Evolutionary conservation across 441 rosid species (phyloP), one percentile per base, ranked within the genome.

Genomic region (Eutrema salsugineum): DNA sequence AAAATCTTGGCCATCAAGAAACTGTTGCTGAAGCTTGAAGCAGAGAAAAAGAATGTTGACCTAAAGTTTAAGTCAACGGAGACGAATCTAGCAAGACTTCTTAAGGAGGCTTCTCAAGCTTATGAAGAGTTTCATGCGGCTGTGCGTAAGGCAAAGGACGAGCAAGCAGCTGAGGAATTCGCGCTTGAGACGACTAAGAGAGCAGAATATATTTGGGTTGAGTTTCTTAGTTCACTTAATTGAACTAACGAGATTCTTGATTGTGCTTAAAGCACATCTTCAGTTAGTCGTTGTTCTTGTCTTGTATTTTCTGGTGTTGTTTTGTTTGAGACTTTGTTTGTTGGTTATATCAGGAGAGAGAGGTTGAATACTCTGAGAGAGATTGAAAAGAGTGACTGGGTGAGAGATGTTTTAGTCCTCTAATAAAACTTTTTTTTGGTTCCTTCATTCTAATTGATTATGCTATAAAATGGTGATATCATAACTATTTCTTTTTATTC

Each of bases 181-280:
- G 79, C 79, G 11, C 39, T 47, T 6, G 79, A 76, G 75, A 69
- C 79, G 9, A 69, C 79, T 3, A 69, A 76, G 22, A 76, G 66
- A 63, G 79, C 79, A 19, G 75, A 76, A 55, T 12, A 39, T 11
- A 76, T 76, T 28, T 76, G 79, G 79, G 65, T 54, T 36, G 47
- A 68, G 70, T 76, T 76, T 76, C 79, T 69, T 70, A 68, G 70
- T 12, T 76, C 79, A 11, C 71, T 76, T 69, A 69, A 63, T 69
- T 69, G 79, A 74, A 15, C 78, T 75, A 60, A 35, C 61, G 78
- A 68, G 69, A 46, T 68, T 75, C 73, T 75, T 67, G 32, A 55
- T 46, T 28, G 54, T 68, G 53, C 51, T 75, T 62, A 69, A 63
- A 56, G 35, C 74, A 63, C 49, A 32, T 54, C 3, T 69, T n/a